A percentile compares a stretch with the other conserved stretches of the same genome.
phyloP scores from a whole-genome alignment of 306 rosid species.

The Biancaea sappan region DNA sequence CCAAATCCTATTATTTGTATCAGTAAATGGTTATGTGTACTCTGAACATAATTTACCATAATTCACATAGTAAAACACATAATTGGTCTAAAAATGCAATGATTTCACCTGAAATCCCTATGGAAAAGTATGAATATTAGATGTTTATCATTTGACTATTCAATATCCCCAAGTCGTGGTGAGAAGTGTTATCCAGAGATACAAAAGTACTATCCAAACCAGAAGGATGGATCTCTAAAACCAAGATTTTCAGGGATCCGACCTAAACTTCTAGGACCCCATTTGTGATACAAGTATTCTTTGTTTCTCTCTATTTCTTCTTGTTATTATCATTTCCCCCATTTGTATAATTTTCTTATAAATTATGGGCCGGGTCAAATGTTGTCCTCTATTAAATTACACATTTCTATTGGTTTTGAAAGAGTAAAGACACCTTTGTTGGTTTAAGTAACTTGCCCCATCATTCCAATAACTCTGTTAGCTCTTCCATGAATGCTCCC shows the following conservation, averaged over 20 bases:
- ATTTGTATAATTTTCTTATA: neutral
- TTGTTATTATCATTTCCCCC: neutral
- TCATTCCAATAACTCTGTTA: neutral
- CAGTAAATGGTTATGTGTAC: too few species aligned
- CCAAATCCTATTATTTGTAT: too few species aligned
- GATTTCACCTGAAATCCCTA: too few species aligned
- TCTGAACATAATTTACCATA: too few species aligned
- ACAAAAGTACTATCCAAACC: constrained; percentile 82
- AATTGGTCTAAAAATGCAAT: too few species aligned
- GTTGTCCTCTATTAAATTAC: neutral
- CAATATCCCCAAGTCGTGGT: constrained; percentile 54
- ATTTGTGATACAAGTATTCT: constrained; percentile 71
- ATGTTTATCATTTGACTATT: constrained; percentile 86
- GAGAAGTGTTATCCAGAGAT: constrained; percentile 67
- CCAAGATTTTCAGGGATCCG: constrained; percentile 96
- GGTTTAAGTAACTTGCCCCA: neutral
- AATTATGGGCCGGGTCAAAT: neutral
- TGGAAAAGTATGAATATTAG: too few species aligned
- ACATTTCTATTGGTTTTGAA: neutral
- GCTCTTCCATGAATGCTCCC: too few species aligned
- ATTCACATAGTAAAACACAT: too few species aligned
- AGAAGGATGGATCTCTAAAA: constrained; percentile 66
- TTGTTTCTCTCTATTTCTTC: neutral
- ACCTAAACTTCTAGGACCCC: constrained; percentile 87
- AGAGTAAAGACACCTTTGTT: neutral